Evolutionary conservation across 352 stramenopile species (phyloP).

Genomic region (Phytophthora pseudosyringae): DNA sequence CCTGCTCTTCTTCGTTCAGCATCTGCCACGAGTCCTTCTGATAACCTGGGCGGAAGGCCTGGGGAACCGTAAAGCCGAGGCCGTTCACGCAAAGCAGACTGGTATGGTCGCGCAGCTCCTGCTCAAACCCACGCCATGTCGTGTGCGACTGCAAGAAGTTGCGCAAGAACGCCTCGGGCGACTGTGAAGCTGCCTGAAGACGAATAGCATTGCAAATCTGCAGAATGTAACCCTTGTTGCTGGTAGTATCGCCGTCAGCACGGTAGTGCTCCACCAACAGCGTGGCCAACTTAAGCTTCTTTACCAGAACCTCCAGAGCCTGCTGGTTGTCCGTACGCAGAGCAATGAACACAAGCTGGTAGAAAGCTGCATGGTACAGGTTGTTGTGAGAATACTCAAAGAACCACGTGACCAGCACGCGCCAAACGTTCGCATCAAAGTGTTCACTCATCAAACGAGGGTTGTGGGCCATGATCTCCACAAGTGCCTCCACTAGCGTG

Average conservation of each 20-base stretch:
- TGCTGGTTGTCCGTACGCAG: conserved; percentile 86
- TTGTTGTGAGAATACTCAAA: conserved; percentile 94
- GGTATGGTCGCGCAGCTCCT: conserved; percentile 68
- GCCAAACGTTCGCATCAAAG: conserved; percentile 89
- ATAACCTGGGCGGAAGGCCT: conserved; percentile 61
- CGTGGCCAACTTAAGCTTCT: conserved; percentile 89
- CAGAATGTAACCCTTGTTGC: conserved; percentile 89
- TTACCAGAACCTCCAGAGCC: conserved; percentile 83
- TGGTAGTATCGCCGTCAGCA: conserved; percentile 59
- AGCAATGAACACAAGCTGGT: conserved; percentile 90
- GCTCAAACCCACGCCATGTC: conserved; percentile 80
- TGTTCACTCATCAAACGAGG: conserved; percentile 66
- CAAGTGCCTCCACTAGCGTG: conserved; percentile 84
- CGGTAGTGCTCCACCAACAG: conserved; percentile 85
- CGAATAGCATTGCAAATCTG: conserved; percentile 91
- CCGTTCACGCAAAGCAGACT: conserved; percentile 61
- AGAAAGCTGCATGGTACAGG: conserved; percentile 90
- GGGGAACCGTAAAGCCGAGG: conserved; percentile 79
- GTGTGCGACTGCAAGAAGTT: conserved; percentile 92
- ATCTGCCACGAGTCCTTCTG: conserved; percentile 75
- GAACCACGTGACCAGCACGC: conserved; percentile 88
- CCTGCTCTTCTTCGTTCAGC: conserved; percentile 60
- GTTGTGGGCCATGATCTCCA: conserved; percentile 87
- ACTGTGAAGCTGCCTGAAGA: conserved; percentile 87
- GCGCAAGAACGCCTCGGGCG: conserved; percentile 87